Conservation (phyloP, 2,329 filamentous ascomycete species). For the Talaromyces funiculosus region DNA sequence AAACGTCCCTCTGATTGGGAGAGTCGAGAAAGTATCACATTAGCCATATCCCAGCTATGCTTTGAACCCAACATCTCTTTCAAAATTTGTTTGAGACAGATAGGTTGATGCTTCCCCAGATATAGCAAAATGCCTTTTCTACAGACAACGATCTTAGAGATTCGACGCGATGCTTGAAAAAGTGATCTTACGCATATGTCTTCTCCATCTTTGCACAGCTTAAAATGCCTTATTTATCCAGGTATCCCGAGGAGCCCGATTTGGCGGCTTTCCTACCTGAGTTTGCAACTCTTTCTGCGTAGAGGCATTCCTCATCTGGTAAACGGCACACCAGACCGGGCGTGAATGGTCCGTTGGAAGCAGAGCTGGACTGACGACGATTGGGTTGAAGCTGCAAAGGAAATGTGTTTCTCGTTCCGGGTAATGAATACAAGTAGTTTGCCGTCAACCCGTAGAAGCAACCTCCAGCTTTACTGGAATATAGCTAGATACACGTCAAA, state of each 20-base stretch:
- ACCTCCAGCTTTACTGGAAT: not conserved
- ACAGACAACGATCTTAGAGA: not conserved
- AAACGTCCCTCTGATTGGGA: not conserved
- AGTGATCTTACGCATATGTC: not conserved
- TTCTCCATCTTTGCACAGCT: not conserved
- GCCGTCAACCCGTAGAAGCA: not conserved
- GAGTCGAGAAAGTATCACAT: not conserved
- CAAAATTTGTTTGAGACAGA: not conserved
- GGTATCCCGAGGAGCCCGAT: no score
- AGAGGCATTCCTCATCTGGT: not conserved
- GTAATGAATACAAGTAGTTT: no score
- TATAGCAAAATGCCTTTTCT: not conserved
- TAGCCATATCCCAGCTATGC: not conserved
- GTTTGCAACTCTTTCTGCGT: not conserved
- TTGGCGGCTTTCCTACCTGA: not conserved
- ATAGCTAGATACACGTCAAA: no score
- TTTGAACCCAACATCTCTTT: not conserved
- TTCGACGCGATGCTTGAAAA: not conserved
- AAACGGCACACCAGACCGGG: not conserved
- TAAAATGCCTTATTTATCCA: not conserved
- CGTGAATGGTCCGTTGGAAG: not conserved
- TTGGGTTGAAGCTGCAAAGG: no score
- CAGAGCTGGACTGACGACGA: no score
- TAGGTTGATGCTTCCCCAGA: not conserved
- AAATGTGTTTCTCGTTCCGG: no score